Evolutionary conservation across 108 stramenopile genomes (phyloP), one percentile per base, ranked within the genome.

Genomic region (Aureococcus anophagefferens): DNA sequence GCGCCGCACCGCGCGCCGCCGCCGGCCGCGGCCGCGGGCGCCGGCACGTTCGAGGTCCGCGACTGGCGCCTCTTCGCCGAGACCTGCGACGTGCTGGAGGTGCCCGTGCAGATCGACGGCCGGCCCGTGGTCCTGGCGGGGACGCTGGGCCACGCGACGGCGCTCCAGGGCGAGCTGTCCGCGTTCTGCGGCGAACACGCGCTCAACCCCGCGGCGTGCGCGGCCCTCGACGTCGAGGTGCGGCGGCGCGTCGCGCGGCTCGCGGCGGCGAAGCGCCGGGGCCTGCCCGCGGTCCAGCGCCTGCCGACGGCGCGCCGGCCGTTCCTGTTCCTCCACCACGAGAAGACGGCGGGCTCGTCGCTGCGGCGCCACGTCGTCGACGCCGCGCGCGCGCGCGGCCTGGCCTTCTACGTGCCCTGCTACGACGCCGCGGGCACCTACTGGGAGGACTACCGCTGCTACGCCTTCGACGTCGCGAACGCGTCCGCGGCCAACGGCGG

Each of bases 251-350:
- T 44, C 40, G 9, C 9, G 9, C 9, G 40, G 9, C 9, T 13
- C 13, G 40, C 40, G 40, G 40, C 40, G 40, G 40, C 40, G 40
- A 44, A 11, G 9, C 9, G 9, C 9, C 9, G 9, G 31, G 46
- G 33, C n/a, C 59, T 71, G 17, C 73, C 73, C 31, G 13, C 21
- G 14, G 63, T 73, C 17, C 73, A 73, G 64, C n/a, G 30, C 33
- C 5, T 44, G 35, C 73, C 73, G 46, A 44, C 65, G 40, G 59
- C 62, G 9, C 9, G 32, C 13, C 14, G 11, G 30, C 77, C 77
- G 32, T 78, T 78, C 40, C 32, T 78, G 16, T 78, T 78, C 63
- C 37, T 78, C 18, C 77, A 78, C 73, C 35, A 67, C 68, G 77
- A 78, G 46, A 78, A 78, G 68, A 65, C 63, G 35, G 72, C 68